These are phyloP conservation scores for Symbiodinium pilosum DNA, from an alignment of 73 alveolate species.

Conservation along the genomic window DNA sequence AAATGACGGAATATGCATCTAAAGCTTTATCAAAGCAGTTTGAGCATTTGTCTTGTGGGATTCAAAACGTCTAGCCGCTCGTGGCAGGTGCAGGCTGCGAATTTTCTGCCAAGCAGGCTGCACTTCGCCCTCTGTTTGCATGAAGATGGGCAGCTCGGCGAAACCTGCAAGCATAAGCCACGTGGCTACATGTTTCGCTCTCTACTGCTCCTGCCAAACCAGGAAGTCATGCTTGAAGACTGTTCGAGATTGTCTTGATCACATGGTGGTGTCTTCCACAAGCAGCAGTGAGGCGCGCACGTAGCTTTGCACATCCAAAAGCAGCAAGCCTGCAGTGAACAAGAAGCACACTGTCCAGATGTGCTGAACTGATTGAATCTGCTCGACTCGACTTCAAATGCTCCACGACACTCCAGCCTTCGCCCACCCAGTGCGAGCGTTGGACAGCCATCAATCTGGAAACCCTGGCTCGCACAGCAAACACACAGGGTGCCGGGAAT, in stretches of 20 bases:
- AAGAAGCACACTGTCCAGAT: too few species aligned
- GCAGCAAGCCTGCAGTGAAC: neutral
- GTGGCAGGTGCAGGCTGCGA: neutral
- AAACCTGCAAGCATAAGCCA: neutral
- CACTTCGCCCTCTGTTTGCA: neutral
- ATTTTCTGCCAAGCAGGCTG: neutral
- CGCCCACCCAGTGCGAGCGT: neutral
- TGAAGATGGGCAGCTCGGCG: slow-evolving; percentile 21
- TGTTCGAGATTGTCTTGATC: too few species aligned
- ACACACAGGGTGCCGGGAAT: neutral
- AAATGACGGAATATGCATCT: too few species aligned
- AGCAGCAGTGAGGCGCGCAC: neutral
- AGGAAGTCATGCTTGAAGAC: too few species aligned
- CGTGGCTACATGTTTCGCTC: neutral
- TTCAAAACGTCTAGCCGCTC: too few species aligned
- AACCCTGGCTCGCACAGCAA: neutral
- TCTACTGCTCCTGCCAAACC: neutral
- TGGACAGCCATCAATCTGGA: neutral
- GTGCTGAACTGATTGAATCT: too few species aligned
- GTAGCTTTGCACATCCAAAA: neutral
- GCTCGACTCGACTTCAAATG: too few species aligned
- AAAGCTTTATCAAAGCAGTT: too few species aligned
- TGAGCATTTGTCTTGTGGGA: too few species aligned
- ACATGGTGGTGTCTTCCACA: too few species aligned
- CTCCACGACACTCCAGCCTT: neutral